Base-by-base conservation (phyloP, 2,329 filamentous ascomycete species). In the Phoma sp. region DNA sequence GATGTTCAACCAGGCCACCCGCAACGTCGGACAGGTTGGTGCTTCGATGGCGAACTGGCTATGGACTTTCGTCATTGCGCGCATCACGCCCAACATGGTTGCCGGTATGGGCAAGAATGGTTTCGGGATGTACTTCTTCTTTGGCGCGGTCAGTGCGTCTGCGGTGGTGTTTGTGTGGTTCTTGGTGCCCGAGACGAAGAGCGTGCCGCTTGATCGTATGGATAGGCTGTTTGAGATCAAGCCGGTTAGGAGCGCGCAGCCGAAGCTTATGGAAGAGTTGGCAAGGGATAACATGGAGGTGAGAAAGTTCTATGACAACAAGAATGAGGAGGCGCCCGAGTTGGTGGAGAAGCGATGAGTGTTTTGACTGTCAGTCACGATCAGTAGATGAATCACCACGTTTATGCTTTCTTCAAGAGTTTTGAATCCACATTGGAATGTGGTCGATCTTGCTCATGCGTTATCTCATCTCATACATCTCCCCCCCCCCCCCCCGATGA, bases 11-110 rank as follows among this genome's bases (percentile, higher is more conserved):
- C 83, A 86, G 59, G 87, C 87, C 73, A 85, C 85, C 13, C 81
- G 87, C 3, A 64, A 61, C 18, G 46, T 92, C 0, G 49, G 50
- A 2, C 54, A 55, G 47, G 88, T 89, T 13, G 87, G 81, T 40
- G 88, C 89, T 0, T 83, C 87, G 0, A 85, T 85, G 13, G 87
- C 83, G 75, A 90, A 90, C 74, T 90, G 88, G 88, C 81, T 87
- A 64, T 88, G 79, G 77, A 90, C 89, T 71, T 89, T 90, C 69
- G 79, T 90, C 68, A 83, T 90, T 59, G 82, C 82, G 0, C 81
- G 87, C 3, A 89, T 89, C 76, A 90, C 87, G 0, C 85, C 84
- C 18, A 84, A 88, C 58, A 89, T 89, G 85, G 80, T 80, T 62
- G 57, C 71, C 33, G 75, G 60, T 43, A 79, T 80, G 78, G 72